phyloP scores from a whole-genome alignment of 768 basidiomycete genomes.

The Wakefieldia striispora region DNA sequence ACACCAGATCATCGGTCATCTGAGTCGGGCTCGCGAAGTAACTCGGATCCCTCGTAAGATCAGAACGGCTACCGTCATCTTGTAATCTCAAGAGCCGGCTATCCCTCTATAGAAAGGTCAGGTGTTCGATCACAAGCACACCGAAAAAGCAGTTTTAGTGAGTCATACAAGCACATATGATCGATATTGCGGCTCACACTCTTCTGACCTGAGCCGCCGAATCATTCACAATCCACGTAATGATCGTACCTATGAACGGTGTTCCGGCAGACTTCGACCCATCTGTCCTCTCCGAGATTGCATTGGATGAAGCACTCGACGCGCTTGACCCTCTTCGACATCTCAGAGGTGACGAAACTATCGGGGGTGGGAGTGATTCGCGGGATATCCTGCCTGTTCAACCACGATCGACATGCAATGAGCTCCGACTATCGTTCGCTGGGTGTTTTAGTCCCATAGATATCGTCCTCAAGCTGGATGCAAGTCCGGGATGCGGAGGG shows the following conservation, averaged over 20 bases:
- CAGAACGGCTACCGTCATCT: too few relatives aligned
- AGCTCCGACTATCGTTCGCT: conserved; percentile 43
- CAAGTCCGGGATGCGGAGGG: conserved; percentile 87
- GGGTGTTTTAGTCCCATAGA: conserved; percentile 7
- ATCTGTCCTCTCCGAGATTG: conserved; percentile 33
- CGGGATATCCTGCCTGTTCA: conserved; percentile 52
- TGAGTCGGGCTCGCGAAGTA: too few relatives aligned
- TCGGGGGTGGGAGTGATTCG: conserved; percentile 19
- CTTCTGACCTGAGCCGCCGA: too few relatives aligned
- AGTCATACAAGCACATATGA: too few relatives aligned
- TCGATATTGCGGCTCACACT: too few relatives aligned
- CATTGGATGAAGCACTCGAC: conserved; percentile 55
- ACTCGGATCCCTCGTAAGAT: too few relatives aligned
- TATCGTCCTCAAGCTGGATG: conserved; percentile 63
- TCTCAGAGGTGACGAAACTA: conserved; percentile 43
- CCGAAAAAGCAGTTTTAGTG: too few relatives aligned
- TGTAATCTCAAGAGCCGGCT: too few relatives aligned
- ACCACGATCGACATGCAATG: conserved; percentile 46
- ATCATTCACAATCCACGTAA: too few relatives aligned
- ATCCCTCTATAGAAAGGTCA: too few relatives aligned
- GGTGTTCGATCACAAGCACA: too few relatives aligned
- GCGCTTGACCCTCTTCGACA: conserved; percentile 59
- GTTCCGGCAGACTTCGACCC: conserved; percentile 5
- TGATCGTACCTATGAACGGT: not conserved
- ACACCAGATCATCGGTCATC: too few relatives aligned